Evolutionary conservation across 2,329 filamentous ascomycete species (phyloP).

Genomic region (Lachnellula occidentalis): DNA sequence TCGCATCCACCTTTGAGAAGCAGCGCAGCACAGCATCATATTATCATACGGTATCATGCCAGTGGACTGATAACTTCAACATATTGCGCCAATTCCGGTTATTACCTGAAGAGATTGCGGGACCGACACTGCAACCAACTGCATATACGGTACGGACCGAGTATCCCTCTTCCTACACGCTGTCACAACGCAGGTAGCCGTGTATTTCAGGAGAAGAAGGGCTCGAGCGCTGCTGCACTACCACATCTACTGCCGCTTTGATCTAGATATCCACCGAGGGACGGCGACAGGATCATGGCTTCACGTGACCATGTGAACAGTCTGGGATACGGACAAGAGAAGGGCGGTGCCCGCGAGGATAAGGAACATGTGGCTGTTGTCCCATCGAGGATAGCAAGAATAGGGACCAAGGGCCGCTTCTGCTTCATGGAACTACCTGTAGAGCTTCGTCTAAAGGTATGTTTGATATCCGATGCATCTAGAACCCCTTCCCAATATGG

Average conservation of each 20-base stretch:
- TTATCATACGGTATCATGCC: too few relatives aligned
- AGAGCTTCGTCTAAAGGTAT: constrained; percentile 30
- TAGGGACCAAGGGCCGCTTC: constrained; percentile 16
- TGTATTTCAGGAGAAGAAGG: too few relatives aligned
- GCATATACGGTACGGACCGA: background rate
- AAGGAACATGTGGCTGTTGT: background rate
- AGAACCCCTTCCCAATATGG: background rate
- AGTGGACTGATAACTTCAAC: background rate
- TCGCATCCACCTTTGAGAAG: background rate
- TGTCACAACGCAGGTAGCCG: too few relatives aligned
- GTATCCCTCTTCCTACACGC: background rate
- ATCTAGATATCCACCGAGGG: background rate
- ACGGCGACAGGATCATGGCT: background rate
- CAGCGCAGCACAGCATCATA: too few relatives aligned
- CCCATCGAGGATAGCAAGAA: background rate
- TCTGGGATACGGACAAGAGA: background rate
- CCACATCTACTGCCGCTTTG: background rate
- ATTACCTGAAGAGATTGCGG: too few relatives aligned
- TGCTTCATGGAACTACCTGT: constrained; percentile 27
- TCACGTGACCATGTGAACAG: background rate
- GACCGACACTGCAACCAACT: background rate
- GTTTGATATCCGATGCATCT: background rate
- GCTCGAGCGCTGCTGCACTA: background rate
- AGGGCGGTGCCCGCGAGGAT: background rate
- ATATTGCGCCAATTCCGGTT: background rate